These are phyloP conservation scores for Ganoderma lucidum DNA, from an alignment of 1,284 basidiomycete genomes.

Conservation along the genomic window DNA sequence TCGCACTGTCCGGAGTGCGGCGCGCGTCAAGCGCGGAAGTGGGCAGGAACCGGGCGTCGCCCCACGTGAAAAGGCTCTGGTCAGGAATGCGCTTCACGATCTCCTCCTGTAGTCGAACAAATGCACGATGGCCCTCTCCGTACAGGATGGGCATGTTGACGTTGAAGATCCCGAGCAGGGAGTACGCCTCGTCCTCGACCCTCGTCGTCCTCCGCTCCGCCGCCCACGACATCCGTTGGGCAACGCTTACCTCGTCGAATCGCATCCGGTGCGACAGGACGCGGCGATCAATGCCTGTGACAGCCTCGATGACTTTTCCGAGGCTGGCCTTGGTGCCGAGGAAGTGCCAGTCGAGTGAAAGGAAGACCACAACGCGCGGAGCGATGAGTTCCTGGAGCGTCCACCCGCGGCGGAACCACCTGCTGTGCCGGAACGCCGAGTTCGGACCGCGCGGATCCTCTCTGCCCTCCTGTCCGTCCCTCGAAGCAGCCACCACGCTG, in stretches of 20 bases:
- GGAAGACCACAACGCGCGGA: slow-evolving; percentile 12
- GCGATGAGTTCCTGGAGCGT: slow-evolving; percentile 25
- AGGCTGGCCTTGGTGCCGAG: slow-evolving; percentile 17
- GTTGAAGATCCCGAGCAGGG: slow-evolving; percentile 19
- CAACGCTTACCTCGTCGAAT: slow-evolving; percentile 13
- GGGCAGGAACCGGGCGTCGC: neutral
- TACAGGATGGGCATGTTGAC: slow-evolving; percentile 17
- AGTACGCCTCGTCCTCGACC: slow-evolving; percentile 21
- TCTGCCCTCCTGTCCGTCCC: neutral
- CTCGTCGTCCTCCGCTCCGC: slow-evolving; percentile 1
- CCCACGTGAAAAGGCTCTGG: slow-evolving; percentile 23
- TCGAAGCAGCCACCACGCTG: neutral
- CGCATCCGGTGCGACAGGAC: neutral
- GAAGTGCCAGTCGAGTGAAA: slow-evolving; percentile 10
- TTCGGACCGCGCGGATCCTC: neutral
- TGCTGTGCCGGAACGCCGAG: slow-evolving; percentile 13
- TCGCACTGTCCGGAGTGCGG: slow-evolving; percentile 1
- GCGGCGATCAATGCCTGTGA: slow-evolving; percentile 10
- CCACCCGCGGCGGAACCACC: slow-evolving; percentile 20
- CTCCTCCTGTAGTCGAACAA: slow-evolving; percentile 18
- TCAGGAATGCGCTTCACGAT: slow-evolving; percentile 17
- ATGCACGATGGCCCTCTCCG: slow-evolving; percentile 14
- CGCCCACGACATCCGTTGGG: slow-evolving; percentile 19
- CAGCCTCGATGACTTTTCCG: neutral
- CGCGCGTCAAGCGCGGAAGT: neutral